Base-by-base conservation (phyloP, 2,329 filamentous ascomycete genomes). In the Parastagonospora avenae region DNA sequence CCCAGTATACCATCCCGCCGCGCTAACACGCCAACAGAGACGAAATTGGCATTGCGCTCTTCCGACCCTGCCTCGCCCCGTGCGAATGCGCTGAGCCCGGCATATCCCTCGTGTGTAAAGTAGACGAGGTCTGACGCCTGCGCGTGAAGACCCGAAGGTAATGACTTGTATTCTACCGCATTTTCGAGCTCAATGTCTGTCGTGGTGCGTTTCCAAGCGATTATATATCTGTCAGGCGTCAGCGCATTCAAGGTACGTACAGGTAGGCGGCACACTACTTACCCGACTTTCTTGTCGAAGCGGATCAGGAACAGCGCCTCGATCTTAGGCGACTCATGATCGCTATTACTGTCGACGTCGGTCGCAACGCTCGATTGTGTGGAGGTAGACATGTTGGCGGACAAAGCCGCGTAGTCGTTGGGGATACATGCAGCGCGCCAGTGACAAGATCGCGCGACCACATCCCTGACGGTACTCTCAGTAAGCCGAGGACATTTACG, bases 231-330 rank as follows among this genome's bases (percentile, higher is more conserved):
- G 66, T 27, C 31, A 32, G 4, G 42, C 30, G 14, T 45, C 31
- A 48, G 40, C 16, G 36, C 50, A 45, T 49, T 46, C 29, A 44
- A 37, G 27, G 42, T 40, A 38, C 16, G n/a, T 1, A 15, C 32
- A 12, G 10, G 14, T 11, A 24, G 37, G 28, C 12, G 12, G 38
- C 37, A 46, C 50, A 57, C 46, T 37, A 71, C 72, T 33, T 88
- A 96, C 79, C 92, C 92, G 66, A 91, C 88, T 74, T 92, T 94
- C 77, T 93, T 89, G 75, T 96, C 92, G 77, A 96, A 96, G 69
- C 90, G 86, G 75, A 96, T 93, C 56, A 96, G 82, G 74, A 96
- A 96, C 31, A 95, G 82, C 29, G 91, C 91, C 33, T 88, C 87
- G n/a, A 73, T 53, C 12, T 60, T 57, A 29, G 68, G 70, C 56